phyloP scores from a whole-genome alignment of 2,329 filamentous ascomycete species.

The Byssochlamys sp. region DNA sequence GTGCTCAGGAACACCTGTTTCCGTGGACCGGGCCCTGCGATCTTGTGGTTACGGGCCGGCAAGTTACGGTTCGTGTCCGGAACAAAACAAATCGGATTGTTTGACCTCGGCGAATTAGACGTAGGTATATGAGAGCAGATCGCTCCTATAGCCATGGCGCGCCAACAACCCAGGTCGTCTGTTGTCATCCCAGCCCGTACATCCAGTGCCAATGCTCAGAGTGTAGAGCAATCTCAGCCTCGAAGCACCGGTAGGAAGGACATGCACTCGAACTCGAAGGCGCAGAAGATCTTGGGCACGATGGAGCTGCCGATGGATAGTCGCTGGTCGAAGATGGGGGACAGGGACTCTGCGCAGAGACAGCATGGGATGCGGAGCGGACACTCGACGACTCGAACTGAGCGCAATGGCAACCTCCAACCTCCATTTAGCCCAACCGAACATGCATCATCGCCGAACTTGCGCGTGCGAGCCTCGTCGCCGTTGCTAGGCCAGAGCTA shows the following conservation, averaged over 20 bases:
- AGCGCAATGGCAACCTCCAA: not conserved
- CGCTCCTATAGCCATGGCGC: slow-evolving; percentile 4
- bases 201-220: slow-evolving; percentile 8
- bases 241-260: slow-evolving; percentile 1
- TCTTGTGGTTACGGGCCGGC: not conserved
- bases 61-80: not conserved
- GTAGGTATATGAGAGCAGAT: not conserved
- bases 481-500: slow-evolving; percentile 9
- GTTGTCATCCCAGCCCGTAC: slow-evolving; percentile 6
- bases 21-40: not conserved
- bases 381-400: not conserved
- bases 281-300: not conserved
- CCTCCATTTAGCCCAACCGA: not conserved
- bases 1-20: not conserved
- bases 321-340: not conserved
- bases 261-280: not conserved
- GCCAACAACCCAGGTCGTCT: slow-evolving; percentile 5
- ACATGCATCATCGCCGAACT: not conserved
- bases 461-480: slow-evolving; percentile 9
- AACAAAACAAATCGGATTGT: not conserved
- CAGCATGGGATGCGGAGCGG: not conserved
- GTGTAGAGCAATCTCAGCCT: not conserved
- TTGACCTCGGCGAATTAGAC: not conserved
- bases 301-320: not conserved
- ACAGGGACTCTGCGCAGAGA: not conserved